Evolutionary conservation across 2,329 filamentous ascomycete species (phyloP).

Genomic region (Fusarium sp.): DNA sequence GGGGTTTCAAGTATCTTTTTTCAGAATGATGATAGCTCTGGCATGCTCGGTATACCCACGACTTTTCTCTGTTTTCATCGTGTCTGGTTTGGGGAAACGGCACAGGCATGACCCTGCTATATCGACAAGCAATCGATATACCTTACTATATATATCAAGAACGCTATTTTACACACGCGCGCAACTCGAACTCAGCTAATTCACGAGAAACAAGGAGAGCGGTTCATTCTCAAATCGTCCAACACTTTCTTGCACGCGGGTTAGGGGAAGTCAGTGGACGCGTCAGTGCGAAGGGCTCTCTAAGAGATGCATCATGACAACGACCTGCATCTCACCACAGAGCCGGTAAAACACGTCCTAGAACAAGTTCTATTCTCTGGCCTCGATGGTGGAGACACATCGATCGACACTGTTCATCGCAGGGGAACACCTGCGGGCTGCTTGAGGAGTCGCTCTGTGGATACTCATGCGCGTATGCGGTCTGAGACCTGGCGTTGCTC

Average conservation of each 20-base stretch:
- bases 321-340: background rate
- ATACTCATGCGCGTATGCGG: background rate
- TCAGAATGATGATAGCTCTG: background rate
- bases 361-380: background rate
- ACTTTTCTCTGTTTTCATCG: conserved; percentile 18
- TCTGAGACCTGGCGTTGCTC: conserved; percentile 9
- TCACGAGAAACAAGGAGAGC: background rate
- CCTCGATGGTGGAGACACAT: background rate
- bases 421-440: background rate
- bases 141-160: conserved; percentile 8
- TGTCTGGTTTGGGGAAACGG: conserved; percentile 1
- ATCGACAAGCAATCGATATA: background rate
- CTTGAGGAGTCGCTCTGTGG: conserved; percentile 7
- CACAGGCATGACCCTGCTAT: background rate
- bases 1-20: background rate
- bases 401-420: background rate
- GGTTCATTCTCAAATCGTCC: background rate
- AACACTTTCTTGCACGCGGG: background rate
- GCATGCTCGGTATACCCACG: conserved; percentile 32
- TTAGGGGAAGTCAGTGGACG: background rate
- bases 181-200: background rate
- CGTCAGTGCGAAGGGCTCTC: no score
- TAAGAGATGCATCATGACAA: background rate
- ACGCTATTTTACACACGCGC: background rate
- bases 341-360: conserved; percentile 12